Percentiles rank a stretch among this genome's conserved stretches.
phyloP scores from a whole-genome alignment of 768 basidiomycete genomes.

The Rickenella mellea region DNA sequence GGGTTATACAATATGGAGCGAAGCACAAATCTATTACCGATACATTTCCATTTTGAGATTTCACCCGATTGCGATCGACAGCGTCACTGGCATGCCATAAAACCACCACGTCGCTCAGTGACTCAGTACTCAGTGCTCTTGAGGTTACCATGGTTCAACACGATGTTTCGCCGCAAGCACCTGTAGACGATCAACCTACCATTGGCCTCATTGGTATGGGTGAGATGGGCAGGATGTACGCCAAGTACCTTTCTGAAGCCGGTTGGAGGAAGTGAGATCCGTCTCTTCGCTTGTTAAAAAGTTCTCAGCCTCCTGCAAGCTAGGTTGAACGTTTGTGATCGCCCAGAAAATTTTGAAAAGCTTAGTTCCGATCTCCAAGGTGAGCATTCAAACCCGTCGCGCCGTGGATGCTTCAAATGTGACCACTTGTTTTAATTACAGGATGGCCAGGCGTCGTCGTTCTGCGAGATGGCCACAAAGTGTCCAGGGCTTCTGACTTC shows the following conservation, averaged over 20 bases:
- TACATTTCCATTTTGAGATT: too few species aligned
- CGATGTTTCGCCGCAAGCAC: slow-evolving; percentile 23
- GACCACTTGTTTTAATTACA: slow-evolving; percentile 14
- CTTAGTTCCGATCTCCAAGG: slow-evolving; percentile 55
- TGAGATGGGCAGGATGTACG: slow-evolving; percentile 95
- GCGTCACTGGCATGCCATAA: too few species aligned
- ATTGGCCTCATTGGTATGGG: slow-evolving; percentile 97
- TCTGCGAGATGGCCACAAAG: slow-evolving; percentile 73
- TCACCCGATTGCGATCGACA: too few species aligned
- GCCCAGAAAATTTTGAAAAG: slow-evolving; percentile 60
- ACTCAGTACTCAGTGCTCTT: too few species aligned
- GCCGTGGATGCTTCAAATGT: not conserved
- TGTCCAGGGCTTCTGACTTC: slow-evolving; percentile 84
- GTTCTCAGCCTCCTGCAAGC: not conserved
- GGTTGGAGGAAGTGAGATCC: slow-evolving; percentile 73
- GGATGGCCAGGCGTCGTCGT: slow-evolving; percentile 56
- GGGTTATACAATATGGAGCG: too few species aligned
- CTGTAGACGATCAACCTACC: slow-evolving; percentile 49
- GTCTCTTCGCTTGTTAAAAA: not conserved
- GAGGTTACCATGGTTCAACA: too few species aligned
- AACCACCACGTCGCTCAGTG: too few species aligned
- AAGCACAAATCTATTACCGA: too few species aligned
- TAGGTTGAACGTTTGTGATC: slow-evolving; percentile 88
- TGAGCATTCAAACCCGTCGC: slow-evolving; percentile 14
- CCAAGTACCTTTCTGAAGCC: slow-evolving; percentile 59